phyloP scores from a whole-genome alignment of 345 rosid species.

The Erodium maritimum region DNA sequence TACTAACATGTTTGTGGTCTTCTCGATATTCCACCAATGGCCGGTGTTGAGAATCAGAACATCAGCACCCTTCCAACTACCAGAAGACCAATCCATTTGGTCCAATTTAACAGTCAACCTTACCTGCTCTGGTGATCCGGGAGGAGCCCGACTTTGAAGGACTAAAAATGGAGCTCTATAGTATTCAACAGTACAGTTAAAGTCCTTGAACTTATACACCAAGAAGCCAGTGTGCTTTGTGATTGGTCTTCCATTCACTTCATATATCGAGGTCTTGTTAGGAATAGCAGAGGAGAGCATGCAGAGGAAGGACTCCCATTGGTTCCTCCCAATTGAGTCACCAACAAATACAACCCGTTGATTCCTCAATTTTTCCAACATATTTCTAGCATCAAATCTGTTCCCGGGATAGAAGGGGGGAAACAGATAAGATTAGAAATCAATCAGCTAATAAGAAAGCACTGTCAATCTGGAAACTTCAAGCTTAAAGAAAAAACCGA shows the following conservation, averaged over 20 bases:
- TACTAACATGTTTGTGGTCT: slow-evolving; percentile 55
- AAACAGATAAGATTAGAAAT: background rate
- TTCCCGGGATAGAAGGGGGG: slow-evolving; percentile 5
- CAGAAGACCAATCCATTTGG: slow-evolving; percentile 49
- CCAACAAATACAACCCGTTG: slow-evolving; percentile 74
- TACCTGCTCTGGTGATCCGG: slow-evolving; percentile 38
- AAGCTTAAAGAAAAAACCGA: background rate
- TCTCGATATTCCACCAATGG: slow-evolving; percentile 85
- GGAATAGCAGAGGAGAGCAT: slow-evolving; percentile 58
- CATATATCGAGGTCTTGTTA: slow-evolving; percentile 51
- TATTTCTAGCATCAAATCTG: slow-evolving; percentile 62
- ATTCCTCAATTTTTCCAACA: slow-evolving; percentile 57
- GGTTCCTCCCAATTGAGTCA: slow-evolving; percentile 90
- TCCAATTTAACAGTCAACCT: slow-evolving; percentile 56
- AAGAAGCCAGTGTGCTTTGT: slow-evolving; percentile 77
- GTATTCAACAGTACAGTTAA: slow-evolving; percentile 82
- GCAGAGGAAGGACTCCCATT: slow-evolving; percentile 91
- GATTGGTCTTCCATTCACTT: slow-evolving; percentile 64
- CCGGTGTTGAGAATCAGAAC: slow-evolving; percentile 69
- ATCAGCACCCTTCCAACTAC: slow-evolving; percentile 63
- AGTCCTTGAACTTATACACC: slow-evolving; percentile 59
- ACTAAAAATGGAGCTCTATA: slow-evolving; percentile 74
- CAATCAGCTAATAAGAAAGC: background rate
- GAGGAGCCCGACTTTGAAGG: slow-evolving; percentile 55
- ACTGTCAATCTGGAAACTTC: background rate